A percentile compares a stretch with the other conserved stretches of the same genome.
These are phyloP conservation scores for Saccharomyces kudriavzevii DNA, from an alignment of 805 yeast genomes.

Conservation along the genomic window DNA sequence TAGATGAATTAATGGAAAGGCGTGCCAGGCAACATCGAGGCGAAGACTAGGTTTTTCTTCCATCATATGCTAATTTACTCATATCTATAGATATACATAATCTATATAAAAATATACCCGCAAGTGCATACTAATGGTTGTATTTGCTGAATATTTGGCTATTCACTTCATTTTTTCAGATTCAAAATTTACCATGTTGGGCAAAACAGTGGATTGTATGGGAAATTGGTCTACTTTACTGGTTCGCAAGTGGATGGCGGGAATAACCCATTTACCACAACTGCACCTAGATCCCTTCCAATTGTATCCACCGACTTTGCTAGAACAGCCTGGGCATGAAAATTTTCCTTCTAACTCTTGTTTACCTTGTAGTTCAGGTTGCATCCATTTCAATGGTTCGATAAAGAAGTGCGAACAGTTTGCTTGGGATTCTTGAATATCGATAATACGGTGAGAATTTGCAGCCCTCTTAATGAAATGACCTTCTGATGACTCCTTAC, in stretches of 20 bases:
- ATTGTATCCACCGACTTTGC: slow-evolving; percentile 83
- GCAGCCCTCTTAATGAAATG: slow-evolving; percentile 59
- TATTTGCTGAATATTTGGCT: slow-evolving; percentile 1
- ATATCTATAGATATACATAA: not conserved
- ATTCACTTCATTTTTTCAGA: not conserved
- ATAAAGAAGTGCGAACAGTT: slow-evolving; percentile 77
- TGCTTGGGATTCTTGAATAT: slow-evolving; percentile 47
- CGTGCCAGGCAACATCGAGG: slow-evolving; percentile 6
- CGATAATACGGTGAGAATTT: slow-evolving; percentile 51
- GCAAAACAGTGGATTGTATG: slow-evolving; percentile 12
- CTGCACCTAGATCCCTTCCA: slow-evolving; percentile 95
- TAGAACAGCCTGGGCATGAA: slow-evolving; percentile 71
- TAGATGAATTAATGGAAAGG: slow-evolving; percentile 5
- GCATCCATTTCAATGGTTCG: slow-evolving; percentile 93
- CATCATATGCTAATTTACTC: not conserved
- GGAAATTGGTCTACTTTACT: slow-evolving; percentile 69
- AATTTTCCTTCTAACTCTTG: slow-evolving; percentile 84
- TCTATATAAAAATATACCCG: not conserved
- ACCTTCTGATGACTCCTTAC: slow-evolving; percentile 53
- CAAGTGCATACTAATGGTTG: not conserved
- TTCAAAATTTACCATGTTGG: slow-evolving; percentile 21
- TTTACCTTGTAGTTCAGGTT: slow-evolving; percentile 53
- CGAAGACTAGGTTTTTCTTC: slow-evolving; percentile 1
- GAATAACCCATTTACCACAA: slow-evolving; percentile 93
- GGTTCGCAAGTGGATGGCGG: slow-evolving; percentile 74